Evolutionary conservation across 345 rosid genomes (phyloP), one percentile per base, ranked within the genome.

Genomic region (Melaleuca alternifolia): DNA sequence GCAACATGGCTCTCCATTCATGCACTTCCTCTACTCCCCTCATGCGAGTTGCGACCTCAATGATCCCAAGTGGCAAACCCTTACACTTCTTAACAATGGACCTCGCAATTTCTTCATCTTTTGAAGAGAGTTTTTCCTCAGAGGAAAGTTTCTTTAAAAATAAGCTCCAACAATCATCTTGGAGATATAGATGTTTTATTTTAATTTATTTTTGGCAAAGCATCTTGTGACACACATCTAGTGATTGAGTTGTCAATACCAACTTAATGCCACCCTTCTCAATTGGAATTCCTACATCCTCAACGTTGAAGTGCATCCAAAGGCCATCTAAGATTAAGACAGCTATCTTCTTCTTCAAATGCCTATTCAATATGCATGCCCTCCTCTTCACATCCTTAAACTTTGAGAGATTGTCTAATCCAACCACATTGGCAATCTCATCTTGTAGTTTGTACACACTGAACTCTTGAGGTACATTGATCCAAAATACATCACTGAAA

Each of bases 1-100:
- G 5, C 48, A 88, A 10, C 10, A 84, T 87, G 30, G 50, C 23
- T 44, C 85, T 76, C 92, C 90, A 87, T 4, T 76, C 86, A 30
- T 9, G 7, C 50, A 62, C 28, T 11, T 87, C 89, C 56, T 20
- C 3, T 26, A 54, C 53, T 30, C 85, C 86, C 61, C 83, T 89
- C 88, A 84, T 81, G 56, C 71, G n/a, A 84, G 44, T 37, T 9
- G 89, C 91, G 30, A 84, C 85, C 13, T 48, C 48, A 46, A 77
- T 61, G 20, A 92, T 86, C 3, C 61, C 88, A 14, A 89, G 88
- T 2, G 92, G 91, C 24, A 90, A 15, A 46, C 91, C 86, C 5
- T 0, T 86, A 86, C 92, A 88, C 77, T 57, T 51, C 1, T 50
- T 5, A 2, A 48, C 86, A 71, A 88, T 52, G 5, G 7, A 6